A percentile compares a stretch with the other conserved stretches of the same genome.
phyloP scores from a whole-genome alignment of 176 grass and related monocot genomes.

The Cenchrus americanus region DNA sequence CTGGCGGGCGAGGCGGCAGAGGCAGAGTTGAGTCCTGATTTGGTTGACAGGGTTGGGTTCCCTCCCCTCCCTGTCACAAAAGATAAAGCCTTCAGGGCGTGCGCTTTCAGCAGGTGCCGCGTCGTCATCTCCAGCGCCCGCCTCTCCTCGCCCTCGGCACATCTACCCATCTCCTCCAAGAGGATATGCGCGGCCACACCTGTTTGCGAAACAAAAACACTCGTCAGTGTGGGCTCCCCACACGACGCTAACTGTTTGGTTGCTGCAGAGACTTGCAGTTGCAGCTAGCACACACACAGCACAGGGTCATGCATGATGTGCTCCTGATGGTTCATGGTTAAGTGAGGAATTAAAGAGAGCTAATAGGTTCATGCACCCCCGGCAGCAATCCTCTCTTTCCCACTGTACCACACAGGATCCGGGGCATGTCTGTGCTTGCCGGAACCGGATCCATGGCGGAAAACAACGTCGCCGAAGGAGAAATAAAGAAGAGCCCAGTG shows the following conservation, averaged over 20 bases:
- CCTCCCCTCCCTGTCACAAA: neutral
- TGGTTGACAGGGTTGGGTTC: constrained; percentile 1
- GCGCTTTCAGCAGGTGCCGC: constrained; percentile 32
- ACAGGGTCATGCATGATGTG: neutral
- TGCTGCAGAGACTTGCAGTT: too few species aligned
- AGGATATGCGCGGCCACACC: neutral
- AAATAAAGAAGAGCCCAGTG: neutral
- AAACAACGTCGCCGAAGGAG: constrained; percentile 11
- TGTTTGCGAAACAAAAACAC: constrained; percentile 23
- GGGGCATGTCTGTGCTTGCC: neutral
- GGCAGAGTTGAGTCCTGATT: neutral
- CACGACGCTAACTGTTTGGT: neutral
- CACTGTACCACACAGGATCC: constrained; percentile 8
- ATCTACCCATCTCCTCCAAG: neutral
- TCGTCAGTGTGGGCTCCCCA: neutral
- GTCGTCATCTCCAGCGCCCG: neutral
- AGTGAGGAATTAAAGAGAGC: too few species aligned
- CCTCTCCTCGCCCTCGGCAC: too few species aligned
- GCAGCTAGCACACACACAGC: neutral
- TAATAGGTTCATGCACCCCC: neutral
- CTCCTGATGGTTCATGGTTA: neutral
- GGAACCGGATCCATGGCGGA: constrained; percentile 8
- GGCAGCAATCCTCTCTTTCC: constrained; percentile 22
- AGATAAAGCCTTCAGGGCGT: neutral
- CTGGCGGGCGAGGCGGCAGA: neutral